Evolutionary conservation across 2,329 filamentous ascomycete species (phyloP), one percentile per base, ranked within the genome.

Genomic region (Pleoardoris graminearum): DNA sequence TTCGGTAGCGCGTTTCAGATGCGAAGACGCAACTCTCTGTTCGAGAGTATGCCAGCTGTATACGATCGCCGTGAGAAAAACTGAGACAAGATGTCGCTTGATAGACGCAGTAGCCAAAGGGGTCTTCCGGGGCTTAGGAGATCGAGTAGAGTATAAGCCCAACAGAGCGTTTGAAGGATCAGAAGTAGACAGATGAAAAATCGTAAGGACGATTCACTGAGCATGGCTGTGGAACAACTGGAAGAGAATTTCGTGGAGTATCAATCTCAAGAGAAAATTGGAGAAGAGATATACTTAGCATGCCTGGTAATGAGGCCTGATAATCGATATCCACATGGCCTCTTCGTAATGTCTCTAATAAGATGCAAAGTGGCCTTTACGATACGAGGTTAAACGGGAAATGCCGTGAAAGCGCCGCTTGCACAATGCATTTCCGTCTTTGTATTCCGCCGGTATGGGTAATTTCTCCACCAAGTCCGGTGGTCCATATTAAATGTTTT

Each of bases 121-220:
- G 67, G 65, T 19, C 65, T 67, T 3, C 67, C 67, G 0, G 69
- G 68, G 33, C 59, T 61, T 41, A 68, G 55, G 1, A 73, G 58
- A 38, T 71, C 67, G 44, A 69, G 62, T 0, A 73, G 55, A 1
- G 65, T 67, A 1, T 71, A 51, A 33, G 59, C 44, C 69, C 69
- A 73, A 58, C 63, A 68, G 11, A 61, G 58, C 17, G 63, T 52
- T 53, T 73, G 68, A 30, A 71, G 51, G 17, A 61, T 43, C 35
- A 71, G 63, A 10, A 73, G 65, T 36, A 70, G 52, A 32, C 58
- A 55, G 48, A 73, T 63, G 59, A 60, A 63, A 39, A 61, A 25
- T 38, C 66, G 66, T 55, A 71, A 63, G 1, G 66, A 63, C 3
- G 63, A 51, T 3, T 63, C 57, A 50, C 68, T 69, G 14, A 56